phyloP scores from a whole-genome alignment of 139 green algal genomes.

The Chlamydomonas eustigma region DNA sequence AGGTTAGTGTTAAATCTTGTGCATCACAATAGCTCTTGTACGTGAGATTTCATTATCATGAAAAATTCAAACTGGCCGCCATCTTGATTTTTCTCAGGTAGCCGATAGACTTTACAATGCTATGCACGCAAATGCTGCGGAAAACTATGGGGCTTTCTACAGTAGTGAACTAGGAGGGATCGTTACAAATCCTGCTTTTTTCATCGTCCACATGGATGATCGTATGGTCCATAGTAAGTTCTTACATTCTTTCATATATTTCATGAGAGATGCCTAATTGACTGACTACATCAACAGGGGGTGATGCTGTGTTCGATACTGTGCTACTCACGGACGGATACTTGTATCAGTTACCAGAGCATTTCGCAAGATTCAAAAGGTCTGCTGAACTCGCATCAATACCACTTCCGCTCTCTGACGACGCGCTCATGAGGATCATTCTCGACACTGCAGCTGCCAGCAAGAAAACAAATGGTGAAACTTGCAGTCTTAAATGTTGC shows the following conservation, averaged over 20 bases:
- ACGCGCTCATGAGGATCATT: slow-evolving; percentile 58
- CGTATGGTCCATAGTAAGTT: slow-evolving; percentile 71
- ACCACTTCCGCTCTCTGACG: slow-evolving; percentile 31
- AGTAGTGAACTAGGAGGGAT: slow-evolving; percentile 77
- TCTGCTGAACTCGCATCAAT: slow-evolving; percentile 56
- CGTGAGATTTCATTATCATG: not conserved
- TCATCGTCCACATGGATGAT: slow-evolving; percentile 82
- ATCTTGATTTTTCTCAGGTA: slow-evolving; percentile 20
- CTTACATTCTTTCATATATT: not conserved
- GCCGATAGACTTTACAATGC: slow-evolving; percentile 26
- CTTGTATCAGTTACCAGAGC: slow-evolving; percentile 72
- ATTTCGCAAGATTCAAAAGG: slow-evolving; percentile 56
- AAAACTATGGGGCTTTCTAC: slow-evolving; percentile 68
- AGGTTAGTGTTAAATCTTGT: slow-evolving; percentile 21
- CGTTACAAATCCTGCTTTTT: slow-evolving; percentile 66
- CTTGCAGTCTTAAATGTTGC: too few relatives aligned
- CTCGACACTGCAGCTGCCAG: slow-evolving; percentile 75
- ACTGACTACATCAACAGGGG: slow-evolving; percentile 19
- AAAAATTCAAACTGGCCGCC: not conserved
- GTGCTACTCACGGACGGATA: slow-evolving; percentile 59
- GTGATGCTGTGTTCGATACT: slow-evolving; percentile 83
- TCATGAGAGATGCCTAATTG: not conserved
- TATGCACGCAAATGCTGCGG: not conserved
- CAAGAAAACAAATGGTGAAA: slow-evolving; percentile 63
- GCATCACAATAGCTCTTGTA: not conserved